Conservation (phyloP, 495 filamentous ascomycete species). For the Margaritispora aquatica region DNA sequence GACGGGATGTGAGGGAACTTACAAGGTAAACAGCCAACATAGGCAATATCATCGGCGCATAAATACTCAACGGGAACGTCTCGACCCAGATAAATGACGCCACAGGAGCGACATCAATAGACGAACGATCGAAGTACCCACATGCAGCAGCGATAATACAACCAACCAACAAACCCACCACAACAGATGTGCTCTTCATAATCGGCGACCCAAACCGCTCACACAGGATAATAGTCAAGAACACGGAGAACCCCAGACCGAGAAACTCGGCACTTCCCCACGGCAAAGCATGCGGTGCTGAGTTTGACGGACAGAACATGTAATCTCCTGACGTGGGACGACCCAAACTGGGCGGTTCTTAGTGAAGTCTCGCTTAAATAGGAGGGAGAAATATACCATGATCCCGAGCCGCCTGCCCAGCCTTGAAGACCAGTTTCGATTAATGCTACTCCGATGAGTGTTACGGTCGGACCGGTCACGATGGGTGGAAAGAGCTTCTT, state of each 20-base stretch:
- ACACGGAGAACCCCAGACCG: slow-evolving; percentile 84
- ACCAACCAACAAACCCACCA: slow-evolving; percentile 74
- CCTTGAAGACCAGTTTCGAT: slow-evolving; percentile 72
- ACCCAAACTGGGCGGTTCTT: background rate
- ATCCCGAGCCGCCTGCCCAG: slow-evolving; percentile 74
- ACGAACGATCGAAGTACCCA: slow-evolving; percentile 71
- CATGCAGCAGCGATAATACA: slow-evolving; percentile 82
- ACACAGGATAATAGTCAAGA: slow-evolving; percentile 77
- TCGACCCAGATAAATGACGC: slow-evolving; percentile 86
- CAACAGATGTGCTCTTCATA: slow-evolving; percentile 61
- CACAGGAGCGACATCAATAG: slow-evolving; percentile 64
- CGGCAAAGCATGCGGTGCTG: slow-evolving; percentile 72
- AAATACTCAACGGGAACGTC: slow-evolving; percentile 75
- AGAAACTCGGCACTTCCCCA: slow-evolving; percentile 88
- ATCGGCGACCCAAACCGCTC: slow-evolving; percentile 76
- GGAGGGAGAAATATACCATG: background rate
- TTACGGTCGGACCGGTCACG: slow-evolving; percentile 80
- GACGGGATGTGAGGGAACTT: background rate
- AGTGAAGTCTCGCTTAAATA: background rate
- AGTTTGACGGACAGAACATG: slow-evolving; percentile 61
- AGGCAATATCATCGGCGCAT: slow-evolving; percentile 78
- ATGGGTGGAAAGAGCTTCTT: slow-evolving; percentile 80
- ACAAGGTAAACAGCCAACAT: slow-evolving; percentile 74
- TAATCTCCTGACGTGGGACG: slow-evolving; percentile 46
- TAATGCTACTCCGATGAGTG: slow-evolving; percentile 68